Evolutionary conservation across 257 asterid species (phyloP), one percentile per base, ranked within the genome.

Genomic region (Eustoma russellianum): DNA sequence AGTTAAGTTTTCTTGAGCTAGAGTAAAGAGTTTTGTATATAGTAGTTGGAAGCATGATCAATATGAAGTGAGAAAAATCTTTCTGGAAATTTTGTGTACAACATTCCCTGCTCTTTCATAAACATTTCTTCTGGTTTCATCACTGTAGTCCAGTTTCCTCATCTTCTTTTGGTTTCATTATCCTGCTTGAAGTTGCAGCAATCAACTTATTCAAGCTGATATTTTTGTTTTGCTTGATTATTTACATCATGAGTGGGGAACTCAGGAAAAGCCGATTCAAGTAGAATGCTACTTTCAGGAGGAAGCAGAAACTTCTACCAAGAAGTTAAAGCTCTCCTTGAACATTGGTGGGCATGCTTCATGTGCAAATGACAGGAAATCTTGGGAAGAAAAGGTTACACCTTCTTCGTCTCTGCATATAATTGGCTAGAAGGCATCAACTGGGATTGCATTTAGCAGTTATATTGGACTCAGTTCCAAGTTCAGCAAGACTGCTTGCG

Each of bases 261-360:
- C 55, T 57, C 59, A 48, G 14, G 55, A 53, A 52, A 55, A 45
- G 9, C 67, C 74, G 47, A 53, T 49, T 17, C 51, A 52, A 43
- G 55, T 38, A 46, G 74, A 69, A 13, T 51, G 49, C 52, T 61
- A 18, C 33, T 30, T 50, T 50, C 55, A 4, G 53, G 58, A 52
- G 50, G 74, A 66, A 3, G 50, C 48, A 46, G 60, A 56, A 44
- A 52, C 64, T 46, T 64, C 65, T n/a, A 16, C 30, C 24, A 70
- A 59, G 15, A 72, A 59, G 57, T 64, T 74, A 51, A 46, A 61
- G 47, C 80, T 73, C 59, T 70, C 79, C 47, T 61, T 73, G 52
- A 60, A 71, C 61, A 68, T 71, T 62, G 74, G 67, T 51, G 17
- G 59, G 59, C 60, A 40, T 52, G 44, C 59, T 63, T 24, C 48